A percentile compares a stretch with the other conserved stretches of the same genome.
These are phyloP conservation scores for Bolboschoenus planiculmis DNA, from an alignment of 176 grass and related monocot genomes.

Conservation along the genomic window DNA sequence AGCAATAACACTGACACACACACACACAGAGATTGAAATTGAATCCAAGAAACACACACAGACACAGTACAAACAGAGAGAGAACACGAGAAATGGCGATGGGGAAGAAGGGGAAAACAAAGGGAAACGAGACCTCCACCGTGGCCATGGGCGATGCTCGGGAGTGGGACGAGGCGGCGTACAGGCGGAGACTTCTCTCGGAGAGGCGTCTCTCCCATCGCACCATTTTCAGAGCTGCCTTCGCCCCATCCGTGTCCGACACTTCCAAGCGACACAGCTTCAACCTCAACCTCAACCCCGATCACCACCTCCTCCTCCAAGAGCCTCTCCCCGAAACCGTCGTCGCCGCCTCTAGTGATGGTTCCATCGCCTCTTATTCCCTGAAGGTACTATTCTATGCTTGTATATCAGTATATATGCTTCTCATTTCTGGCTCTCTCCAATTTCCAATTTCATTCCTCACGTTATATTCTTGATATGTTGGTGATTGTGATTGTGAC, in stretches of 20 bases:
- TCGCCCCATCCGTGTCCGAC: slow-evolving; percentile 44
- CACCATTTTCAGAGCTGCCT: slow-evolving; percentile 70
- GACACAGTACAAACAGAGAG: neutral
- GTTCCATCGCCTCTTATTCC: slow-evolving; percentile 59
- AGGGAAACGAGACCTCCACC: neutral
- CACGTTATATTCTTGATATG: neutral
- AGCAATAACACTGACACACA: neutral
- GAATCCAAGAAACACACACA: neutral
- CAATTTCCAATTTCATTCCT: slow-evolving; percentile 13
- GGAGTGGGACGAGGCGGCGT: slow-evolving; percentile 24
- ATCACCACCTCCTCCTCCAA: neutral
- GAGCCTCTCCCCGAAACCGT: slow-evolving; percentile 37
- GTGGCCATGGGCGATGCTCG: neutral
- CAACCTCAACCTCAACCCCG: neutral
- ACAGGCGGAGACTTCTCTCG: slow-evolving; percentile 55
- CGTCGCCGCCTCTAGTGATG: slow-evolving; percentile 64
- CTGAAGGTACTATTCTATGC: slow-evolving; percentile 23
- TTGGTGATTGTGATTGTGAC: neutral
- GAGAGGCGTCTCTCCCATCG: slow-evolving; percentile 45
- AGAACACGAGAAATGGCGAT: neutral
- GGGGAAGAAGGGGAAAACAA: slow-evolving; percentile 28
- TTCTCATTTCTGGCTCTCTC: neutral
- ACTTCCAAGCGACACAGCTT: neutral
- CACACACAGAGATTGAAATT: neutral
- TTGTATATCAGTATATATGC: neutral